Evolutionary conservation across 495 filamentous ascomycete genomes (phyloP).

Genomic region (Penicillium cinerascens): DNA sequence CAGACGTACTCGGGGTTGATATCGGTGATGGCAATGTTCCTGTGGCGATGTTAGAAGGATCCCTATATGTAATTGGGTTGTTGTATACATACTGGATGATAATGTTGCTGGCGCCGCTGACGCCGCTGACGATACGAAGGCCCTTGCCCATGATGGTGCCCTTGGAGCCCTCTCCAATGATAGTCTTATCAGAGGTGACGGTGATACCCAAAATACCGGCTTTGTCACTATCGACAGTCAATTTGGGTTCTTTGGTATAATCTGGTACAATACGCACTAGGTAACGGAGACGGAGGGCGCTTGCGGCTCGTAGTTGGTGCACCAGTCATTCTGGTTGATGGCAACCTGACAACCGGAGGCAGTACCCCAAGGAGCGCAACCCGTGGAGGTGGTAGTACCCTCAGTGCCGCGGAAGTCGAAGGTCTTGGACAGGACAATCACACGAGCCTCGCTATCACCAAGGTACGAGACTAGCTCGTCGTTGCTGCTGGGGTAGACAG

Average conservation of each 20-base stretch:
- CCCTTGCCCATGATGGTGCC: constrained; percentile 46
- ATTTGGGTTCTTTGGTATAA: background rate
- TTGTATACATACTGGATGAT: constrained; percentile 40
- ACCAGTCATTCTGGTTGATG: constrained; percentile 52
- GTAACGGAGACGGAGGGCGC: constrained; percentile 35
- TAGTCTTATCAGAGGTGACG: constrained; percentile 44
- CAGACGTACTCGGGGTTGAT: constrained; percentile 50
- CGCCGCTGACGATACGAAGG: constrained; percentile 42
- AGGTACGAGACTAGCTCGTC: constrained; percentile 45
- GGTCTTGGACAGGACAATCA: constrained; percentile 38
- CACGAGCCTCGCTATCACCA: constrained; percentile 33
- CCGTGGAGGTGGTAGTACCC: constrained; percentile 38
- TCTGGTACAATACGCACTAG: constrained; percentile 22
- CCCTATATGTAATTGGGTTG: background rate
- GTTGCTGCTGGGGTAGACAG: constrained; percentile 37
- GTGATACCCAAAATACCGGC: constrained; percentile 43
- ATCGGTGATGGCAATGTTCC: constrained; percentile 47
- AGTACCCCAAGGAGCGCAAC: constrained; percentile 47
- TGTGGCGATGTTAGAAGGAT: background rate
- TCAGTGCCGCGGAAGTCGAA: constrained; percentile 45
- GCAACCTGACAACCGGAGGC: constrained; percentile 46
- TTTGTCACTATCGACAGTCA: constrained; percentile 28
- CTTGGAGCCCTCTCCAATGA: constrained; percentile 35
- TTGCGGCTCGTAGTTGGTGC: constrained; percentile 36
- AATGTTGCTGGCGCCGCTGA: constrained; percentile 41